Base-by-base conservation (phyloP, 768 basidiomycete species). In the Rubroboletus satanas region DNA sequence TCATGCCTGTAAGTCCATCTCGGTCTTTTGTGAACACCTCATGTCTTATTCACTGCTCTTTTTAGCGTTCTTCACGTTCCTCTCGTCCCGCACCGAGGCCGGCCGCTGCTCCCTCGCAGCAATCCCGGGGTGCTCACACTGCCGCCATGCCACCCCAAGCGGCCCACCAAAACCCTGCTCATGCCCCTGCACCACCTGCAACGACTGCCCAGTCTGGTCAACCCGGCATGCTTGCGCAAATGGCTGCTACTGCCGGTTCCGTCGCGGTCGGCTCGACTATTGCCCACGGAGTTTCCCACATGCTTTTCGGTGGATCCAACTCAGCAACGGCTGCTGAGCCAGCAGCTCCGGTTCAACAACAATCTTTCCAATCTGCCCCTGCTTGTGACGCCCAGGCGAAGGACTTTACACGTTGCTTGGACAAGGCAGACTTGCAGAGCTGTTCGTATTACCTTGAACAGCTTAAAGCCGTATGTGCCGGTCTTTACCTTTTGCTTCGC, bases 161-260 rank as follows among this genome's bases (percentile, higher is more conserved):
- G 12, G 68, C 78, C 1, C 75, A 75, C 43, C 68, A 74, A 5
- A 79, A 82, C 56, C 65, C 81, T 45, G 57, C 69, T 50, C 72
- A 75, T 57, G 70, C 75, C 3, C 64, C 79, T 11, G 66, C 77
- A 31, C 71, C 82, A 49, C 62, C 79, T 0, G 62, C 59, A 15
- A 14, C 70, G 2, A 61, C 72, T 12, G 58, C 71, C 28, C 75
- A 77, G 43, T 70, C 79, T 1, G 65, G 77, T 56, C 75, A 80
- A 57, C 90, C 91, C 1, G 90, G 91, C 14, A 76, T 93, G 79
- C 52, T 93, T 17, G 79, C 83, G 0, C 87, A 90, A 65, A 93
- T 93, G 89, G 91, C 91, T 51, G 88, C 90, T 6, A 92, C 93
- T 7, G 93, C 92, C 28, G 93, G 92, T 57, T 90, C 89, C 54